phyloP scores from a whole-genome alignment of 768 basidiomycete genomes.

The Pholiota molesta region DNA sequence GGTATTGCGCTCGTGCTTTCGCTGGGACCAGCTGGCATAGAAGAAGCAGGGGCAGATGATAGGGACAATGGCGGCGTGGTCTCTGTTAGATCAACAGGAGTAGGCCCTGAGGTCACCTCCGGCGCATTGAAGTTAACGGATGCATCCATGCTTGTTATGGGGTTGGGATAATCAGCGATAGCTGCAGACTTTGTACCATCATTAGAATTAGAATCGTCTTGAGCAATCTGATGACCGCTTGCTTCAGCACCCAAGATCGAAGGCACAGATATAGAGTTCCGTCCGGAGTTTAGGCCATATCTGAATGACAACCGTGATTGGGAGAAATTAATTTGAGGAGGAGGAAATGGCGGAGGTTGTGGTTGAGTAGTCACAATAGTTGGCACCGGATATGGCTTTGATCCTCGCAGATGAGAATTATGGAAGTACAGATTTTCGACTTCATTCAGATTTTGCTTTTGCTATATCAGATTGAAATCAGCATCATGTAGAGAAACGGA shows the following conservation, averaged over 20 bases:
- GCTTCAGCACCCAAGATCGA: slow-evolving; percentile 8
- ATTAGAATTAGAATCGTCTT: slow-evolving; percentile 6
- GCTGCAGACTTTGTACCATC: background rate
- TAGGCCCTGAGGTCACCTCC: slow-evolving; percentile 2
- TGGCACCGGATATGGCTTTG: slow-evolving; percentile 31
- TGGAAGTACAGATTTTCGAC: slow-evolving; percentile 85
- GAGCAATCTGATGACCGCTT: slow-evolving; percentile 7
- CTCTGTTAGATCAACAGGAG: background rate
- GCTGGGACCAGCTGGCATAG: slow-evolving; percentile 1
- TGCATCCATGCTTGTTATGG: slow-evolving; percentile 8
- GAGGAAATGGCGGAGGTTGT: slow-evolving; percentile 19
- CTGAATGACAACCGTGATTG: slow-evolving; percentile 34
- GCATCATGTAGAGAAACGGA: background rate
- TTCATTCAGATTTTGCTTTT: slow-evolving; percentile 78
- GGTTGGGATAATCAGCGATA: slow-evolving; percentile 10
- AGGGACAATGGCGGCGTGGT: background rate
- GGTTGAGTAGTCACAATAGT: slow-evolving; percentile 29
- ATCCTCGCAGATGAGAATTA: slow-evolving; percentile 57
- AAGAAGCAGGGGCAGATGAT: background rate
- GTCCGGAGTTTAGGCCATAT: slow-evolving; percentile 16
- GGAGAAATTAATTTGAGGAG: slow-evolving; percentile 13
- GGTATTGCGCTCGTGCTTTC: slow-evolving; percentile 9
- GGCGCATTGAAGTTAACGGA: slow-evolving; percentile 9
- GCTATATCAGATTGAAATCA: slow-evolving; percentile 39
- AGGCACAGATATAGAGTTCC: slow-evolving; percentile 3